Percentiles rank a stretch among this genome's conserved stretches.
phyloP scores from a whole-genome alignment of 148 eudicot species.

The Rhododendron griersonianum region DNA sequence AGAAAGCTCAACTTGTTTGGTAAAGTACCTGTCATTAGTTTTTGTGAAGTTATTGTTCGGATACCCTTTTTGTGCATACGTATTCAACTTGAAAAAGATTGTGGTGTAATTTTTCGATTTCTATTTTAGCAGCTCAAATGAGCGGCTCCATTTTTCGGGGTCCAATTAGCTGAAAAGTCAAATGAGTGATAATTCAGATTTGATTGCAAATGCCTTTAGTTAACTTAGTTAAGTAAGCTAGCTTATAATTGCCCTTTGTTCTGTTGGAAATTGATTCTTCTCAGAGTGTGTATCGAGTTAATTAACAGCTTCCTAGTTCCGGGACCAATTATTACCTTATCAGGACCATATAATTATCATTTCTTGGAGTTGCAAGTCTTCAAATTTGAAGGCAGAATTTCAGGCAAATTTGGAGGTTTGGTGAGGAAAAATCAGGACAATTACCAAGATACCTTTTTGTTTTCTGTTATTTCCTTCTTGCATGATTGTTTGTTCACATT shows the following conservation, averaged over 20 bases:
- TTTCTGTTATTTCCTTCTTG: neutral
- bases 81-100: neutral
- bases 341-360: neutral
- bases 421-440: neutral
- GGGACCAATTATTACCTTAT: no score
- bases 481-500: neutral
- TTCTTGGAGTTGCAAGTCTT: neutral
- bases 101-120: neutral
- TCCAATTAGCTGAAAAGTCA: neutral
- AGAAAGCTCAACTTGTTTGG: neutral
- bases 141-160: neutral
- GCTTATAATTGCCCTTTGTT: neutral
- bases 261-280: neutral
- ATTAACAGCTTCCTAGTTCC: no score
- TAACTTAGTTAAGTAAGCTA: neutral
- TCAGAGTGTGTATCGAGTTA: neutral
- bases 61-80: neutral
- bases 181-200: neutral
- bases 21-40: neutral
- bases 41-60: neutral
- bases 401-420: neutral
- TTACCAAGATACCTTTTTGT: neutral
- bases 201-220: neutral
- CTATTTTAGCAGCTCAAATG: neutral
- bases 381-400: neutral